These are phyloP conservation scores for Penicillium sp. DNA, from an alignment of 2,329 filamentous ascomycete species.

Conservation along the genomic window DNA sequence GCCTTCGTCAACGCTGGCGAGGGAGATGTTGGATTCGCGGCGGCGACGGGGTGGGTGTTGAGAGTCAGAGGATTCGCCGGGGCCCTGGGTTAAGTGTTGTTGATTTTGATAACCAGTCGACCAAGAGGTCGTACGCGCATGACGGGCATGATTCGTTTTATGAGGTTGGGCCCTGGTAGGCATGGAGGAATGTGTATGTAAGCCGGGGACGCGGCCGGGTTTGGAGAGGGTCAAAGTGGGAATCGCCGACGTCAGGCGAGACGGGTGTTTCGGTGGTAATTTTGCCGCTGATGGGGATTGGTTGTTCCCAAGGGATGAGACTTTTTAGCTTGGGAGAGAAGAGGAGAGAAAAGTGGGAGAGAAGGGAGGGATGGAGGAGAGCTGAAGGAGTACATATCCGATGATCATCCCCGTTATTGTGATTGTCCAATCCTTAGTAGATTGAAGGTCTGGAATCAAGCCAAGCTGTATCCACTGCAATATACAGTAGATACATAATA, in stretches of 20 bases:
- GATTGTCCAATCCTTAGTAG: background rate
- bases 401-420: background rate
- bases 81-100: constrained; percentile 24
- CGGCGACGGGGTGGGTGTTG: constrained; percentile 31
- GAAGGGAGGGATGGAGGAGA: background rate
- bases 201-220: constrained; percentile 12
- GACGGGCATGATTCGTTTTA: constrained; percentile 40
- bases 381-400: background rate
- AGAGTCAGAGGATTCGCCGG: constrained; percentile 31
- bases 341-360: background rate
- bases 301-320: constrained; percentile 2
- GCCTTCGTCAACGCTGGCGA: constrained; percentile 36
- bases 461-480: background rate
- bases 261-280: constrained; percentile 2
- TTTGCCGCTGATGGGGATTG: background rate
- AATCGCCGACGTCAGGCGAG: constrained; percentile 19
- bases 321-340: constrained; percentile 1
- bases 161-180: constrained; percentile 24
- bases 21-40: constrained; percentile 38
- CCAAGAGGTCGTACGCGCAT: constrained; percentile 41
- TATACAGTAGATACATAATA: background rate
- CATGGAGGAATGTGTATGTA: constrained; percentile 32
- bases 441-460: background rate
- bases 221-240: constrained; percentile 8
- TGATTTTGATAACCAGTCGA: constrained; percentile 35